Percentiles rank a stretch among this genome's conserved stretches.
Conservation (phyloP, 306 rosid genomes). For the Vigna angularis region DNA sequence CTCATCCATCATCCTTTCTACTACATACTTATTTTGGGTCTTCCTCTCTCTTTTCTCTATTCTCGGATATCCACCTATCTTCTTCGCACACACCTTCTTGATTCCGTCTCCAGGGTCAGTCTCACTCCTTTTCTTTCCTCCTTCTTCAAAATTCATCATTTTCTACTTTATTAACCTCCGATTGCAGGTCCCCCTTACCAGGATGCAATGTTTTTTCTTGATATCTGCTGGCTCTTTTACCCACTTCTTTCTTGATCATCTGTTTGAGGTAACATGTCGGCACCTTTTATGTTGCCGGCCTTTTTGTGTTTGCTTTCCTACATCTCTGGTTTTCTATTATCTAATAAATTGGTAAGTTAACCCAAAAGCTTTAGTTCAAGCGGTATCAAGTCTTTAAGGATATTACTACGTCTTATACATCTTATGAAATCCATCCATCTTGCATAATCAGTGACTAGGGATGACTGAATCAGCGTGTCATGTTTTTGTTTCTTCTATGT, state of each 20-base stretch:
- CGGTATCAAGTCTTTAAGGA: no score
- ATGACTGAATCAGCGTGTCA: no score
- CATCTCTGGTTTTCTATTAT: no score
- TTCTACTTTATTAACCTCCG: neutral
- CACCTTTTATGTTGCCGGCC: neutral
- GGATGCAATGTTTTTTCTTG: conserved; percentile 75
- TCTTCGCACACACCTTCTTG: conserved; percentile 59
- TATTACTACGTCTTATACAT: no score
- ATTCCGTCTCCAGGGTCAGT: conserved; percentile 65
- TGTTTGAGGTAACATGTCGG: conserved; percentile 72
- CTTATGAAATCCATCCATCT: no score
- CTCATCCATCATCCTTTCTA: conserved; percentile 73
- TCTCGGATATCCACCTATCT: conserved; percentile 64
- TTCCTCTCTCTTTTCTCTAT: conserved; percentile 76
- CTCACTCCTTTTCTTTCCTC: neutral
- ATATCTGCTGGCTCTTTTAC: conserved; percentile 85
- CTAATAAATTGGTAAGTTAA: no score
- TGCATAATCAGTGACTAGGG: no score
- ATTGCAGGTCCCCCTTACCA: conserved; percentile 70
- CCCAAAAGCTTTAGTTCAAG: no score
- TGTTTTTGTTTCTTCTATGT: no score
- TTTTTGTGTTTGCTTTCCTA: no score
- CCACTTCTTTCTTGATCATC: conserved; percentile 86
- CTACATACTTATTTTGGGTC: conserved; percentile 67
- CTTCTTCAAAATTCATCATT: neutral